Evolutionary conservation across 2,329 filamentous ascomycete species (phyloP).

Genomic region (Colletotrichum acutatum): DNA sequence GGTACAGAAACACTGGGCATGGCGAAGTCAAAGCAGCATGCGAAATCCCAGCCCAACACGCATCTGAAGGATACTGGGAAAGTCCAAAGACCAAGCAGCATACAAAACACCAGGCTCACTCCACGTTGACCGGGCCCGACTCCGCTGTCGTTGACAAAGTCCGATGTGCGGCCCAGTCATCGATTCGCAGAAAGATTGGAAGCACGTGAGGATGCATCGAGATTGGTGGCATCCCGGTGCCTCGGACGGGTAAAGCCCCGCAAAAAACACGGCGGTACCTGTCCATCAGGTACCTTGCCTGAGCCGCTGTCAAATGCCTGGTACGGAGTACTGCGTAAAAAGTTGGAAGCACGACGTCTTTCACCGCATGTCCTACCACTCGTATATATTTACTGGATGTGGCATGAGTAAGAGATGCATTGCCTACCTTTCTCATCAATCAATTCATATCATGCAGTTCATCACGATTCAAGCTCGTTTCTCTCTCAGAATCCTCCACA

Average conservation of each 20-base stretch:
- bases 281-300: not conserved
- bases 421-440: too few relatives aligned
- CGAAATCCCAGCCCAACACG: not conserved
- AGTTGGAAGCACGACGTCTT: not conserved
- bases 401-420: too few relatives aligned
- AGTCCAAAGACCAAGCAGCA: not conserved
- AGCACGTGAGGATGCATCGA: slow-evolving; percentile 3
- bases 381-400: too few relatives aligned
- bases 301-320: not conserved
- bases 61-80: slow-evolving; percentile 8
- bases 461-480: too few relatives aligned
- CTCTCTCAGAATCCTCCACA: too few relatives aligned
- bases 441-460: too few relatives aligned
- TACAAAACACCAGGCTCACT: not conserved
- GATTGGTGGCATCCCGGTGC: slow-evolving; percentile 19
- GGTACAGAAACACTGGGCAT: not conserved
- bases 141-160: not conserved
- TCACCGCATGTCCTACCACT: not conserved
- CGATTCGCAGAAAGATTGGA: slow-evolving; percentile 7
- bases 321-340: not conserved
- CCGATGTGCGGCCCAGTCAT: slow-evolving; percentile 9
- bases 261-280: slow-evolving; percentile 16
- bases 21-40: too few relatives aligned
- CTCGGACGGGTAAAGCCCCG: slow-evolving; percentile 5
- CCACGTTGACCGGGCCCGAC: not conserved